Base-by-base conservation (phyloP, 176 grass and related monocot genomes). In the Tillandsia fasciculata region DNA sequence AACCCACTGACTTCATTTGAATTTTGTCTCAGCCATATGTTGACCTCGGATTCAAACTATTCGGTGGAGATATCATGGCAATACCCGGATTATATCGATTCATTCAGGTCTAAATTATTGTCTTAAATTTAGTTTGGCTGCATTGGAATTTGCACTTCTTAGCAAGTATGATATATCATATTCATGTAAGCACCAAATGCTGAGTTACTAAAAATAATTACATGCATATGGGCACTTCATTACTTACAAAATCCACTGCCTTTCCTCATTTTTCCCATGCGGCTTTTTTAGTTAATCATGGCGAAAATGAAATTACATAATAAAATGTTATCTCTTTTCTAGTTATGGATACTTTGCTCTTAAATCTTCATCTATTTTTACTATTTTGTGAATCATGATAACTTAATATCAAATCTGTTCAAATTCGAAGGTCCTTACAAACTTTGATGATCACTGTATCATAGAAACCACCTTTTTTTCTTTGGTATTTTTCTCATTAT, bases 31-130 rank as follows among this genome's bases (percentile, higher is more conserved):
- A 97, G 93, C 89, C 93, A n/a, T 64, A 33, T 64, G 64, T 97
- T 24, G 93, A 97, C 70, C 90, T 92, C 42, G 86, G 89, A 53
- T 72, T 97, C 48, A 97, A 97, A 78, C 14, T 97, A n/a, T 83
- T 97, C 48, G 82, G 90, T 56, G 89, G 79, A 81, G 93, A 97
- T 87, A 69, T 85, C 70, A 97, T 97, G 93, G 93, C 89, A 4
- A 92, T 97, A 81, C 93, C 93, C 57, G 69, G 74, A 33, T 57
- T 97, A 61, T 80, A 90, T 80, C 86, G 11, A n/a, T 87, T 87
- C 83, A 68, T 92, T 66, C 89, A 87, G 86, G 93, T 96, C 70
- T 67, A 24, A 72, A 11, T 3, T 82, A 28, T 52, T 74, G 15
- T 12, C 63, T 64, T 51, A 53, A 27, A 48, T 26, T 63, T 68